Evolutionary conservation across 192 early-diverging fungal species (phyloP), one percentile per base, ranked within the genome.

Genomic region (Gigaspora rosea): DNA sequence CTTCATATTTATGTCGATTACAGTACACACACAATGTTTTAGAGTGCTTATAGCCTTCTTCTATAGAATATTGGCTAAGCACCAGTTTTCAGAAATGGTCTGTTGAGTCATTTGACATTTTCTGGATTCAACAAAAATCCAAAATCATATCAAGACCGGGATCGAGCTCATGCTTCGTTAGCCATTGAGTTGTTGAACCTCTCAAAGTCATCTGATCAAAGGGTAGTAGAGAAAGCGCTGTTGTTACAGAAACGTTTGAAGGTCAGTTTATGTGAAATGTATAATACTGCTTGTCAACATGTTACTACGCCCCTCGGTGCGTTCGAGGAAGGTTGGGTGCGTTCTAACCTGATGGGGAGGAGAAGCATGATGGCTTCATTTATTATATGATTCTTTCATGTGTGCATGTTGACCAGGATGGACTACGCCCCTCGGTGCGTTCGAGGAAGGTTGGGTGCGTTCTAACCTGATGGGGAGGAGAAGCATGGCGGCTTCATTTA

Each of bases 381-480:
- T 27, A 35, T 27, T 77, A 54, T 77, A 32, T 56, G 70, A 72
- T 57, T 72, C 52, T 72, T 52, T 57, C 70, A 51, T 33, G 52
- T 57, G 52, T 72, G 20, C 52, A 72, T 12, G 6, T n/a, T 56
- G 10, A 22, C 56, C 56, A 11, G 50, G 13, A 13, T 51, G 50
- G n/a, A 77, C 64, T 77, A 77, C 62, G 66, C 64, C 62, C 41
- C 65, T 51, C 74, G 74, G 50, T 63, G 74, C 54, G 64, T 46
- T 64, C 75, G 75, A 69, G 50, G 75, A 77, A 3, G 75, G 75
- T 77, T 77, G 54, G 50, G 20, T 77, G 75, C 75, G 41, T 11
- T 27, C 66, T 77, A 77, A 77, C 75, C 50, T 47, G 66, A 77
- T 77, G 75, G 75, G 75, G 64, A 41, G 9, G 70, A 77, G 75